Percentiles rank a stretch among this genome's conserved stretches.
Conservation (phyloP, 768 basidiomycete genomes). For the Termitomyces sp. region DNA sequence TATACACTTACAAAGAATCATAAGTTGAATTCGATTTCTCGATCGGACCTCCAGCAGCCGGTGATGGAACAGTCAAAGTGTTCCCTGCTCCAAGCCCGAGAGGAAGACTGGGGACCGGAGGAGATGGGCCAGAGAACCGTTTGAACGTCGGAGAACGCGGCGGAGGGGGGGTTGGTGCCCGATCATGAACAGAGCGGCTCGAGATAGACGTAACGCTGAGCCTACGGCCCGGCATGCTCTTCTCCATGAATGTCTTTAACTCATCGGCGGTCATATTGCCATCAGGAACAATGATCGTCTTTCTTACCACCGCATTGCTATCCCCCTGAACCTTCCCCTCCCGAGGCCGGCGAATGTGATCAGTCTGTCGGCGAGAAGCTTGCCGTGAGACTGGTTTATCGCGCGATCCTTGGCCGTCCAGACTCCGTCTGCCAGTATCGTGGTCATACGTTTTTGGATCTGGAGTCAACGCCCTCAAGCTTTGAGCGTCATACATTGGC, state of each 20-base stretch:
- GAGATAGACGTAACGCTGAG: conserved; percentile 57
- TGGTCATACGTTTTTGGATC: conserved; percentile 12
- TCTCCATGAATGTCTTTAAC: conserved; percentile 46
- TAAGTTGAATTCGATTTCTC: conserved; percentile 70
- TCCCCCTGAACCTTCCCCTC: conserved; percentile 29
- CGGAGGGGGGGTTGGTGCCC: conserved; percentile 83
- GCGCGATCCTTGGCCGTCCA: conserved; percentile 16
- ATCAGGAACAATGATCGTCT: conserved; percentile 78
- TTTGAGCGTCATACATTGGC: conserved; percentile 12
- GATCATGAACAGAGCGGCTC: conserved; percentile 71
- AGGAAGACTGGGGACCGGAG: conserved; percentile 65
- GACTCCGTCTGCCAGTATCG: conserved; percentile 17
- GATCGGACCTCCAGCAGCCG: conserved; percentile 32
- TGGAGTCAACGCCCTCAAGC: conserved; percentile 12
- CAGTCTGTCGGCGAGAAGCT: conserved; percentile 28
- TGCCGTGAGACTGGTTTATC: conserved; percentile 29
- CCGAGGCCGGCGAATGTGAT: conserved; percentile 34
- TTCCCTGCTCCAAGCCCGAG: conserved; percentile 37
- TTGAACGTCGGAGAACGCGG: conserved; percentile 46
- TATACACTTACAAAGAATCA: conserved; percentile 65
- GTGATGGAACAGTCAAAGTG: conserved; percentile 30
- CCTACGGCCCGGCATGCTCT: conserved; percentile 54
- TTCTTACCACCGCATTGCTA: conserved; percentile 53
- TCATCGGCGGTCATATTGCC: conserved; percentile 52
- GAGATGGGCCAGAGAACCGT: conserved; percentile 66